Base-by-base conservation (phyloP, 108 stramenopile species). In the Cylindrotheca fusiformis region DNA sequence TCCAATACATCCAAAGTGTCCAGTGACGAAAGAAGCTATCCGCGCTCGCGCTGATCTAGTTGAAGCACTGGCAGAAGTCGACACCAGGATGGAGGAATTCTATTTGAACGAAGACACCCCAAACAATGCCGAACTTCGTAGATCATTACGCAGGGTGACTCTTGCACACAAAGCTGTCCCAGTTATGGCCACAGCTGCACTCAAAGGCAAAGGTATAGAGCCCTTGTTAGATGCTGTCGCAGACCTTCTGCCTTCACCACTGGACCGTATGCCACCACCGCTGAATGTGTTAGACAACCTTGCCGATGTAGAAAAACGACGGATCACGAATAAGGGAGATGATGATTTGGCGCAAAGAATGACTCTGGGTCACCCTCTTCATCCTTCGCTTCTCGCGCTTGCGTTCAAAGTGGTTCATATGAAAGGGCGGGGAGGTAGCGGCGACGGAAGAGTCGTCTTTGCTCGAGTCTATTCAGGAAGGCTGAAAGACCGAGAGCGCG, bases 321-420 rank as follows among this genome's bases (percentile, higher is more conserved):
- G 10, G 14, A 41, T 10, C 18, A 26, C 32, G 54, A 29, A n/a
- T 6, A 6, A 20, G 21, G 14, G 55, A 19, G 56, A 58, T 19
- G 54, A 59, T 30, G 55, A 41, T 50, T 12, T 45, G 27, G 47
- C 59, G 19, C 32, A 48, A 24, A 53, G 19, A 32, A 75, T 85
- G 10, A 65, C 71, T 10, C 48, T 90, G 21, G 90, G 90, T 1
- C 89, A 92, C 77, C 88, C 90, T 2, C 59, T 90, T 12, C 75
- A 92, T 63, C 73, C 83, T 41, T 76, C 76, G 26, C 72, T 87
- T 1, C 63, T 95, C 17, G 94, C 94, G 4, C 68, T 90, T 19
- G 94, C 89, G 4, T 95, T 95, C 74, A 95, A 95, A 70, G 94
- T 95, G 2, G 72, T 92, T 32, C 94, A 95, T 52, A 88, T 95